These are phyloP conservation scores for Vitis rupestris DNA, from an alignment of 164 flowering plant species.

Conservation along the genomic window DNA sequence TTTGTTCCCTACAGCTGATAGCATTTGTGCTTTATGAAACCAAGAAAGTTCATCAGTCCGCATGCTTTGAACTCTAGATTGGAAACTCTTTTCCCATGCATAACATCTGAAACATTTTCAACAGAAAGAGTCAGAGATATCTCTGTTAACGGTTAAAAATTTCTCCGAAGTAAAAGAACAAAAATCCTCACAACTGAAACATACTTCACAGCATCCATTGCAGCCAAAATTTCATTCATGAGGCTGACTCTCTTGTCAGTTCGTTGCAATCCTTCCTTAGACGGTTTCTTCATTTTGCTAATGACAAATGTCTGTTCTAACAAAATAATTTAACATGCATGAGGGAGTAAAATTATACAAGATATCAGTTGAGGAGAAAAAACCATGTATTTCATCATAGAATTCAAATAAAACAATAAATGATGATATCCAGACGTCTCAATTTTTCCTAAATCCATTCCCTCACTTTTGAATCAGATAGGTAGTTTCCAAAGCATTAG, in stretches of 20 bases:
- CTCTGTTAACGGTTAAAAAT: neutral
- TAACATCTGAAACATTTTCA: slow-evolving; percentile 67
- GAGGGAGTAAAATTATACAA: too few relatives aligned
- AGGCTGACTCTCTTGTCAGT: slow-evolving; percentile 97
- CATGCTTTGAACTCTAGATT: slow-evolving; percentile 66
- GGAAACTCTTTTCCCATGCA: slow-evolving; percentile 97
- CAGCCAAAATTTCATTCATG: slow-evolving; percentile 96
- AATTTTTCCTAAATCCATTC: too few relatives aligned
- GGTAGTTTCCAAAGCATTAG: too few relatives aligned
- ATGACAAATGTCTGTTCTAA: slow-evolving; percentile 67
- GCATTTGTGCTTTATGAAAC: slow-evolving; percentile 76
- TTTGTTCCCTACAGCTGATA: slow-evolving; percentile 63
- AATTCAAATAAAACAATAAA: too few relatives aligned
- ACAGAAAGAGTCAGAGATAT: slow-evolving; percentile 7
- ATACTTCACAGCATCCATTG: slow-evolving; percentile 99
- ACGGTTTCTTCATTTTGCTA: slow-evolving; percentile 74
- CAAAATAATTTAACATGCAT: too few relatives aligned
- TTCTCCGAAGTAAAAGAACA: neutral
- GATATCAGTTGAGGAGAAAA: too few relatives aligned
- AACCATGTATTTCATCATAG: too few relatives aligned
- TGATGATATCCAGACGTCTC: too few relatives aligned
- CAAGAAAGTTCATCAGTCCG: slow-evolving; percentile 87
- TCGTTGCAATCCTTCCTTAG: slow-evolving; percentile 93
- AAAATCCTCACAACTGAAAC: slow-evolving; percentile 8
- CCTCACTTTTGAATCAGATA: too few relatives aligned